Evolutionary conservation across 176 grass and related monocot genomes (phyloP), one percentile per base, ranked within the genome.

Genomic region (Cenchrus purpureus): DNA sequence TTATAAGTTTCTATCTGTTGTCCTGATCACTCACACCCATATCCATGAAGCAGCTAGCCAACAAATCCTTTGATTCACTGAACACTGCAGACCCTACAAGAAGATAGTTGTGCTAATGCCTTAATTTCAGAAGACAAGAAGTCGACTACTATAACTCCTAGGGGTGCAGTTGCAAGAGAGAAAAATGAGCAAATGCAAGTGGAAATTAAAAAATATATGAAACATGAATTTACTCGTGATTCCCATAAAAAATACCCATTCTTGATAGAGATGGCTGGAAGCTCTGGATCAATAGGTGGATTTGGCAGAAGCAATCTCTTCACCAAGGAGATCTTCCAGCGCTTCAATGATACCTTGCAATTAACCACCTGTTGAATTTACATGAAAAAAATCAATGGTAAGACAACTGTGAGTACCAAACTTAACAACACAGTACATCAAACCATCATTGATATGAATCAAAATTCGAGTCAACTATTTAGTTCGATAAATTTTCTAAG

Each of bases 191-290:
- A 49, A 50, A 69, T 64, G 64, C 11, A 29, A 67, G 50, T 71
- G 11, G 13, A 70, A 62, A 73, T 20, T 71, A 82, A 89, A 58
- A 49, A 25, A 37, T 44, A 71, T 79, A 14, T 43, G 32, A 80
- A 82, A 58, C 15, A 87, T 52, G 66, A 77, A 65, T 28, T 51
- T 74, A 99, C 97, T 84, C 88, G 82, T 71, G 94, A 90, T 84
- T 99, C 97, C 97, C 97, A 99, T 40, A 90, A 91, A 86, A 99
- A 99, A 81, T 87, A 91, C 64, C 97, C 97, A 43, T 96, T 95
- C 83, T 89, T 96, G 71, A 99, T 99, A 77, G 93, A 96, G 79
- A 99, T 88, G 19, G 93, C 91, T 68, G 97, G 93, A 89, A 92
- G 88, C 78, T 82, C 79, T 6, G 82, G 84, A 71, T 94, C 86